Conservation (phyloP, 169 alveolate genomes). For the Theileria parva region DNA sequence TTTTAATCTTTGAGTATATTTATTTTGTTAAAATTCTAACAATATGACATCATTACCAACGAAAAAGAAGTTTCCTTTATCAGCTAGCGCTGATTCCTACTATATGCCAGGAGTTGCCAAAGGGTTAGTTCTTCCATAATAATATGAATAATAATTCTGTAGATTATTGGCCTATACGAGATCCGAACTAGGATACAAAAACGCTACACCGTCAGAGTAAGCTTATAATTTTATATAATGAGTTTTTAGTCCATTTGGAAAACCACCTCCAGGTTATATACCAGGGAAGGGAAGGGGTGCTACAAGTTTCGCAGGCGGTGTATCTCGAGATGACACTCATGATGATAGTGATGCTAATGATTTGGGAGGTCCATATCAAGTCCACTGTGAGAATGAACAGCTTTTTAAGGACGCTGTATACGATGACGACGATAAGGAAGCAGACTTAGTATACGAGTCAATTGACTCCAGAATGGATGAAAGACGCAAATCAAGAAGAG, state of each 20-base stretch:
- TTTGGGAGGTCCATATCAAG: constrained; percentile 86
- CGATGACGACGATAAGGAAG: constrained; percentile 92
- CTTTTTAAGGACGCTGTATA: constrained; percentile 83
- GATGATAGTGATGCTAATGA: constrained; percentile 76
- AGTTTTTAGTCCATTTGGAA: constrained; percentile 83
- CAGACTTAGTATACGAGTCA: constrained; percentile 88
- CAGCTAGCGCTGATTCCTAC: constrained; percentile 29
- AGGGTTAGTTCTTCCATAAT: constrained; percentile 69
- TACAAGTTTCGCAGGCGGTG: constrained; percentile 97
- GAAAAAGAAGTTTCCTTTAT: constrained; percentile 44
- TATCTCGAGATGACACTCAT: constrained; percentile 93
- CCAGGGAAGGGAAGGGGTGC: constrained; percentile 98
- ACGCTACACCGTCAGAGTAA: constrained; percentile 45
- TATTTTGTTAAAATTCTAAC: neutral
- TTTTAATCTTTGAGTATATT: neutral
- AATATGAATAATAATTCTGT: neutral
- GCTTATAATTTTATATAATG: neutral
- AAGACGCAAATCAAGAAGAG: constrained; percentile 87
- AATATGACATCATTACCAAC: constrained; percentile 51
- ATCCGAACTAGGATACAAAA: constrained; percentile 47
- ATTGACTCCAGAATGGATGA: constrained; percentile 89
- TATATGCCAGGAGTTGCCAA: constrained; percentile 81
- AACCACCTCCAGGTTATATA: constrained; percentile 94
- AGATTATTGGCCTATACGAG: constrained; percentile 56
- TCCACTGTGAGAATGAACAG: constrained; percentile 89